phyloP scores from a whole-genome alignment of 352 stramenopile species.

The Phytopythium chamaehyphon region DNA sequence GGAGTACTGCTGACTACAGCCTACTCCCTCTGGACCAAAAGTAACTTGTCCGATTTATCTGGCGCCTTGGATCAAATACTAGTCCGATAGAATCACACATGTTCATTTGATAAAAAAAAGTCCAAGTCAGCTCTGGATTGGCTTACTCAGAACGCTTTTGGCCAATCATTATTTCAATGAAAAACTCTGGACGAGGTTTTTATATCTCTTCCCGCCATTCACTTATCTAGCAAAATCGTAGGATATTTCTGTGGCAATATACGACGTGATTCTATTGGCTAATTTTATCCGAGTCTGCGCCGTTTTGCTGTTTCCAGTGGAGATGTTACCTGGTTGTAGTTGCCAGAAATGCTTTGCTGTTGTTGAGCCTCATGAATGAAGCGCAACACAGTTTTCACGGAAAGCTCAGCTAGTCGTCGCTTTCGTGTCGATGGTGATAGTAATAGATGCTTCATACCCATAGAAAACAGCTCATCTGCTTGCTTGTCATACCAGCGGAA shows the following conservation, averaged over 20 bases:
- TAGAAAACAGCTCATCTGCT: neutral
- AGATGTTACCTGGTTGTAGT: neutral
- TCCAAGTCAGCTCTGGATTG: too few relatives aligned
- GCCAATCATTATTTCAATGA: too few relatives aligned
- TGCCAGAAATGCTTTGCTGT: neutral
- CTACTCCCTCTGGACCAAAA: too few relatives aligned
- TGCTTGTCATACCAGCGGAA: neutral
- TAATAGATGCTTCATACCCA: neutral
- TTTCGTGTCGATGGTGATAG: neutral
- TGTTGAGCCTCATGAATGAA: neutral
- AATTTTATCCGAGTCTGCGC: neutral
- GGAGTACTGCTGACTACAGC: too few relatives aligned
- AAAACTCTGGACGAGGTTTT: too few relatives aligned
- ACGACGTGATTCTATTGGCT: neutral
- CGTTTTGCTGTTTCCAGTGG: neutral
- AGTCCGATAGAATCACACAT: too few relatives aligned
- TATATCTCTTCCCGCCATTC: too few relatives aligned
- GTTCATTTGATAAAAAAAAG: too few relatives aligned
- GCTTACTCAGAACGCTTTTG: too few relatives aligned
- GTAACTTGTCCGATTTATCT: too few relatives aligned
- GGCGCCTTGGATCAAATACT: too few relatives aligned
- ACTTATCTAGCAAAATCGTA: slow-evolving; percentile 1
- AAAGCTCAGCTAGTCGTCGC: neutral
- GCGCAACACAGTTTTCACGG: neutral
- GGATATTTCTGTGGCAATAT: neutral